phyloP scores from a whole-genome alignment of 768 basidiomycete genomes.

The Amyloporia xantha region DNA sequence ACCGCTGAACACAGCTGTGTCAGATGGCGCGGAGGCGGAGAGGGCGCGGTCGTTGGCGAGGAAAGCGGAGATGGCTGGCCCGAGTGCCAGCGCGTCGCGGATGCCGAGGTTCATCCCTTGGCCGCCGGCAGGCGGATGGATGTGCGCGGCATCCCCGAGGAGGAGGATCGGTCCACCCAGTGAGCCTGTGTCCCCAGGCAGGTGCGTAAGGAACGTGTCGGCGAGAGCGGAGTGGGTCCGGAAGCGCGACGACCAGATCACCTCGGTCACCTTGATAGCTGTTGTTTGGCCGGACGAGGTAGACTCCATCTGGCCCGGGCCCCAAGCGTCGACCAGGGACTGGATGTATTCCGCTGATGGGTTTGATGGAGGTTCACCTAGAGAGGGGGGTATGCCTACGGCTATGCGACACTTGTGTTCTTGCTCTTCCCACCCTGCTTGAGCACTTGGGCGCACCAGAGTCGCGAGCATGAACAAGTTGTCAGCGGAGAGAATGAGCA shows the following conservation, averaged over 20 bases:
- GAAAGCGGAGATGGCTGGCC: conserved; percentile 35
- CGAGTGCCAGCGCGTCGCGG: conserved; percentile 44
- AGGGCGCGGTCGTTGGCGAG: conserved; percentile 8
- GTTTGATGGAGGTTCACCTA: conserved; percentile 30
- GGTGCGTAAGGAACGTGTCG: conserved; percentile 29
- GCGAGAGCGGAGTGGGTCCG: conserved; percentile 39
- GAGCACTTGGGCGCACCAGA: conserved; percentile 20
- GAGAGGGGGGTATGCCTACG: conserved; percentile 11
- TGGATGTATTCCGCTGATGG: conserved; percentile 40
- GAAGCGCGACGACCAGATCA: conserved; percentile 42
- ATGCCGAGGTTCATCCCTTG: conserved; percentile 57
- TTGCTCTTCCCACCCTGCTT: not conserved
- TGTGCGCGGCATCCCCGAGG: conserved; percentile 43
- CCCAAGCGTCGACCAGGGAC: conserved; percentile 34
- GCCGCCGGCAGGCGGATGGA: conserved; percentile 49
- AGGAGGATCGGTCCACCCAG: conserved; percentile 20
- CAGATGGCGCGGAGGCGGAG: not conserved
- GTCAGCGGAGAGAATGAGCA: conserved; percentile 23
- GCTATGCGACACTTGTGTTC: not conserved
- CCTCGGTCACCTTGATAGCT: conserved; percentile 15
- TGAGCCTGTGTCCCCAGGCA: conserved; percentile 9
- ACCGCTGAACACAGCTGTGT: conserved; percentile 9
- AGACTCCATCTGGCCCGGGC: conserved; percentile 17
- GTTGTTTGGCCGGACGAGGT: too few species aligned
- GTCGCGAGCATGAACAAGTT: conserved; percentile 32